These are phyloP conservation scores for Mortierella sp. DNA, from an alignment of 371 early-diverging fungal genomes.

Conservation along the genomic window DNA sequence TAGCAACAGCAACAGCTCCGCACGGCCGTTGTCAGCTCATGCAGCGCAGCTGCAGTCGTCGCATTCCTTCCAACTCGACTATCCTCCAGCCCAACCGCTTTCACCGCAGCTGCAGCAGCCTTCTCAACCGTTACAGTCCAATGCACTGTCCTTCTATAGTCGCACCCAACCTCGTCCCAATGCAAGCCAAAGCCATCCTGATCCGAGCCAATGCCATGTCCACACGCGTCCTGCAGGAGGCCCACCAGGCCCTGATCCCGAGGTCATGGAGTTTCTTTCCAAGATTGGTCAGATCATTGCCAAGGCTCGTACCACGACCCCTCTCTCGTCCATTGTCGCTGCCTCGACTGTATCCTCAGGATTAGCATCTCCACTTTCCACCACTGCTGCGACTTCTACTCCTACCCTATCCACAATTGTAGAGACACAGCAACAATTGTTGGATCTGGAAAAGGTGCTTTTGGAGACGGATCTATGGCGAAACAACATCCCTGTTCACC, in stretches of 20 bases:
- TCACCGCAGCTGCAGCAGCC: slow-evolving; percentile 3
- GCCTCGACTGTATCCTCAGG: neutral
- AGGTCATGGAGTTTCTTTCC: slow-evolving; percentile 49
- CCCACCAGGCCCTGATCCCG: slow-evolving; percentile 36
- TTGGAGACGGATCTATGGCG: slow-evolving; percentile 45
- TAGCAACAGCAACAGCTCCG: slow-evolving; percentile 4
- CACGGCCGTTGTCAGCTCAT: neutral
- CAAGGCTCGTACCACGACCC: slow-evolving; percentile 31
- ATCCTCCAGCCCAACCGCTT: too few relatives aligned
- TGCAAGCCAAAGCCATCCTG: neutral
- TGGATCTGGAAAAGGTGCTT: slow-evolving; percentile 27
- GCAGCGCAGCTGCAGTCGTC: slow-evolving; percentile 1
- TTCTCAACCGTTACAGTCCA: neutral
- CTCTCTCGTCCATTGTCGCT: slow-evolving; percentile 8
- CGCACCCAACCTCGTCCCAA: slow-evolving; percentile 7
- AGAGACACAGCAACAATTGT: slow-evolving; percentile 6
- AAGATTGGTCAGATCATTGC: slow-evolving; percentile 51
- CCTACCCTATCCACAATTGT: too few relatives aligned
- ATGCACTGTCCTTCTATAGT: neutral
- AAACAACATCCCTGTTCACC: slow-evolving; percentile 41
- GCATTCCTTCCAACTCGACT: too few relatives aligned
- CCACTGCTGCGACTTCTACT: neutral
- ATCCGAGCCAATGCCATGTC: slow-evolving; percentile 1
- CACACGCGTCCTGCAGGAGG: neutral
- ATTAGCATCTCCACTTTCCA: slow-evolving; percentile 1